Evolutionary conservation across 108 stramenopile species (phyloP).

Genomic region (Pseudonitzschia pungens): DNA sequence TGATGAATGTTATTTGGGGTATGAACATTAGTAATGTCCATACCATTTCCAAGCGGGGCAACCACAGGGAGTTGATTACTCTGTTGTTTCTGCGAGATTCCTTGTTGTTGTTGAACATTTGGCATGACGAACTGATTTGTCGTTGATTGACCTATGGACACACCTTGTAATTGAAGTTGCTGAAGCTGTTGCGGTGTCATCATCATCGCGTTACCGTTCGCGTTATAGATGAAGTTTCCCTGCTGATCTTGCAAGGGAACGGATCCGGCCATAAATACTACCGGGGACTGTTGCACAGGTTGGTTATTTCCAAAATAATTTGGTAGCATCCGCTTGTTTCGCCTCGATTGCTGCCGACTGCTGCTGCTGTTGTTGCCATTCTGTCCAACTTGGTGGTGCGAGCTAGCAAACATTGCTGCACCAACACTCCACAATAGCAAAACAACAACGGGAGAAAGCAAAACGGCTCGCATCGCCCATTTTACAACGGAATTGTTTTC

Average conservation of each 20-base stretch:
- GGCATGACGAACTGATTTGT: conserved; percentile 6
- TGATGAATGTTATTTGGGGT: neutral
- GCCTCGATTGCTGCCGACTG: conserved; percentile 10
- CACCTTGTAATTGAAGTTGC: neutral
- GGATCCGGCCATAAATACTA: neutral
- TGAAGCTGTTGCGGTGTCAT: conserved; percentile 3
- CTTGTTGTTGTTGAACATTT: neutral
- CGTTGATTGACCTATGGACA: neutral
- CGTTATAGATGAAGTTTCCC: conserved; percentile 5
- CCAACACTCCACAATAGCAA: conserved; percentile 42
- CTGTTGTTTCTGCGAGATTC: neutral
- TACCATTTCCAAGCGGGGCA: conserved; percentile 1
- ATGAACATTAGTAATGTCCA: conserved; percentile 10
- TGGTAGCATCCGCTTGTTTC: conserved; percentile 4
- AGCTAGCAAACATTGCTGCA: conserved; percentile 19
- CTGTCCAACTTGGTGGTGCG: conserved; percentile 3
- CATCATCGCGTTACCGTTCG: conserved; percentile 17
- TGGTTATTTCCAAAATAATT: neutral
- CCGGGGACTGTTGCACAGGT: neutral
- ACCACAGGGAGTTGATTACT: no score
- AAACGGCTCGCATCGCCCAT: conserved; percentile 37
- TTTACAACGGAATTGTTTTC: conserved; percentile 21
- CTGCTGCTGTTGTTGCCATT: neutral
- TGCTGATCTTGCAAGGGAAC: neutral
- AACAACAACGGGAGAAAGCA: conserved; percentile 39